Conservation (phyloP, 2,329 filamentous ascomycete species). For the Aschersonia sp. region DNA sequence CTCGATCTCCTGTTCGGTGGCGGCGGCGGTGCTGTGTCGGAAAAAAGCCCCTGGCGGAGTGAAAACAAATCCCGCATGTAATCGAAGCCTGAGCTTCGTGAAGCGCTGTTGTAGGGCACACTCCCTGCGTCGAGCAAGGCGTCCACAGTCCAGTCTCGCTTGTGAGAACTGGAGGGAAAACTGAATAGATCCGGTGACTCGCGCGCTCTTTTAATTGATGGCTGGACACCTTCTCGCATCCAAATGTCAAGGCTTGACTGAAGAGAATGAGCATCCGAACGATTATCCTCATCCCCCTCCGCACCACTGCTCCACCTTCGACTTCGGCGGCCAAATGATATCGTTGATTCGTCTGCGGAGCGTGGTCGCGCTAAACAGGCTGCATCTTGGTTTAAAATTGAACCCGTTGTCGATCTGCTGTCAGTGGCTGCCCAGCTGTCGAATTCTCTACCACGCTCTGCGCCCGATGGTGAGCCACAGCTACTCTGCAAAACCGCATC, state of each 20-base stretch:
- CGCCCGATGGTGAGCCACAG: neutral
- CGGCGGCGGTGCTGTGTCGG: constrained; percentile 23
- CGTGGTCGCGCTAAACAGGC: constrained; percentile 23
- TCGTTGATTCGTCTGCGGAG: constrained; percentile 30
- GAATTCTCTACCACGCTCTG: neutral
- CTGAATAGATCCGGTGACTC: constrained; percentile 38
- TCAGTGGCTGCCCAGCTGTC: constrained; percentile 3
- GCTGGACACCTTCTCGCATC: constrained; percentile 38
- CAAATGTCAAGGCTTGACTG: constrained; percentile 41
- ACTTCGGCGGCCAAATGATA: constrained; percentile 22
- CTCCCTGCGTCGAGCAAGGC: constrained; percentile 27
- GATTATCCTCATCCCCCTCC: constrained; percentile 19
- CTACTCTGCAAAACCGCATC: constrained; percentile 4
- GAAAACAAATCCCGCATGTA: constrained; percentile 32
- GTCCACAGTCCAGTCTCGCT: constrained; percentile 29
- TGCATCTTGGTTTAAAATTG: constrained; percentile 7
- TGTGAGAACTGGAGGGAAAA: constrained; percentile 27
- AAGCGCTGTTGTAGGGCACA: constrained; percentile 6
- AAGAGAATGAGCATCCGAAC: constrained; percentile 24
- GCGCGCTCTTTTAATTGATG: constrained; percentile 13
- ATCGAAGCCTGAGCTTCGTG: constrained; percentile 16
- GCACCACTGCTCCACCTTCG: constrained; percentile 30
- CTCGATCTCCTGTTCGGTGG: constrained; percentile 39
- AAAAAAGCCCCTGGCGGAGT: constrained; percentile 22
- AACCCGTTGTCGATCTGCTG: constrained; percentile 1